phyloP scores from a whole-genome alignment of 2,329 filamentous ascomycete species.

The Proliferodiscus dingleyae region DNA sequence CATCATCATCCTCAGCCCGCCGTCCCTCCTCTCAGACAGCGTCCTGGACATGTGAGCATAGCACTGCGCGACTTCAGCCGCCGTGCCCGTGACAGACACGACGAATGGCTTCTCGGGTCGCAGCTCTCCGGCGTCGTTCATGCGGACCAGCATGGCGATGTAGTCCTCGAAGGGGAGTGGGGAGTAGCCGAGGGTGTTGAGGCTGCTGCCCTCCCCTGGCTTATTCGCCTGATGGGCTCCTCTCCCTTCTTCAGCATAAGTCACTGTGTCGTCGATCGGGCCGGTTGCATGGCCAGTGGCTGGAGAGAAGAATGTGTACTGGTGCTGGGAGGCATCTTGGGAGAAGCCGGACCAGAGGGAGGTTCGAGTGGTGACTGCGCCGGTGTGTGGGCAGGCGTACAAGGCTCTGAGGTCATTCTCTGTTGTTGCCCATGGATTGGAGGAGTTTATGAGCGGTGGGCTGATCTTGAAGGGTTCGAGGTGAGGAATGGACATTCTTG shows the following conservation, averaged over 20 bases:
- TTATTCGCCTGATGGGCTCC: too few species aligned
- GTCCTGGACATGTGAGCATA: conserved; percentile 41
- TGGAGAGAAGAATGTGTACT: conserved; percentile 61
- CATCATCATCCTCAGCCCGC: conserved; percentile 43
- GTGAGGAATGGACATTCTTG: neutral
- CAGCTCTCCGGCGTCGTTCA: conserved; percentile 31
- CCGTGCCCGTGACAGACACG: conserved; percentile 64
- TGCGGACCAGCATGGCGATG: conserved; percentile 48
- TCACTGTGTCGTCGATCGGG: conserved; percentile 1
- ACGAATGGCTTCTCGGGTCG: conserved; percentile 53
- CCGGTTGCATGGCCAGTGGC: conserved; percentile 29
- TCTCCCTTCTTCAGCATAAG: conserved; percentile 12
- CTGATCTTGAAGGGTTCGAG: conserved; percentile 12
- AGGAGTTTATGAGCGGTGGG: conserved; percentile 64
- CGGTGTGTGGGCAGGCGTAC: conserved; percentile 57
- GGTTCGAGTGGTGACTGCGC: conserved; percentile 71
- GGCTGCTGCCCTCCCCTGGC: conserved; percentile 37
- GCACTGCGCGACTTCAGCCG: conserved; percentile 51
- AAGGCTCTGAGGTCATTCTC: conserved; percentile 55
- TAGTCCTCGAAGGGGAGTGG: conserved; percentile 57
- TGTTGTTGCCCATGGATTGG: conserved; percentile 71
- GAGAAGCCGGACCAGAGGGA: conserved; percentile 59
- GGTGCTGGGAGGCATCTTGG: conserved; percentile 56
- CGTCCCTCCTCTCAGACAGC: conserved; percentile 15
- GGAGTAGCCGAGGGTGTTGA: conserved; percentile 74